Evolutionary conservation across 176 grass and related monocot species (phyloP).

Genomic region (Oryza brachyantha): DNA sequence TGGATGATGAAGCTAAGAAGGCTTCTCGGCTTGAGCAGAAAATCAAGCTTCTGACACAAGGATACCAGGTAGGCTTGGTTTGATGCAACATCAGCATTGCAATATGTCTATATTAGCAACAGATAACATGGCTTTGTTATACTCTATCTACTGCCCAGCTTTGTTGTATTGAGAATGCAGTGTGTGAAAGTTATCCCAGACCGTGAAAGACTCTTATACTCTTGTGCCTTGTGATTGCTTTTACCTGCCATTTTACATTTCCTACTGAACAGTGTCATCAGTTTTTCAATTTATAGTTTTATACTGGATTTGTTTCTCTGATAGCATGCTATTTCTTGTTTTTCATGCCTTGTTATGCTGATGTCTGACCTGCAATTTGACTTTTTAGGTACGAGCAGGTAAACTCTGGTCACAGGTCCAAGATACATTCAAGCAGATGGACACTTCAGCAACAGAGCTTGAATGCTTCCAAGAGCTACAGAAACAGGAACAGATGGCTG

Average conservation of each 20-base stretch:
- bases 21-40: slow-evolving; percentile 89
- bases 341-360: slow-evolving; percentile 10
- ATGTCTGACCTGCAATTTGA: slow-evolving; percentile 26
- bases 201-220: not conserved
- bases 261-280: not conserved
- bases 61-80: slow-evolving; percentile 68
- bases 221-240: not conserved
- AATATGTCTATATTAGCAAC: slow-evolving; percentile 13
- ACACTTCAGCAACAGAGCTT: slow-evolving; percentile 73
- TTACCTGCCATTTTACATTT: not conserved
- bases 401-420: slow-evolving; percentile 79
- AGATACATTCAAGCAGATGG: slow-evolving; percentile 80
- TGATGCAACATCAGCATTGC: not conserved
- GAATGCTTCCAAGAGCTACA: slow-evolving; percentile 88
- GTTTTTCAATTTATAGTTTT: not conserved
- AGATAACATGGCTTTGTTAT: not conserved
- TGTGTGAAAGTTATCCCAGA: not conserved
- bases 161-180: not conserved
- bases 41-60: slow-evolving; percentile 88
- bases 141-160: not conserved
- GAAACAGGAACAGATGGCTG: slow-evolving; percentile 83
- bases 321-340: not conserved
- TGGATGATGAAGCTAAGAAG: slow-evolving; percentile 93
- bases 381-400: slow-evolving; percentile 47
- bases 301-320: slow-evolving; percentile 3